Evolutionary conservation across 148 eudicot genomes (phyloP).

Genomic region (Arbutus unedo): DNA sequence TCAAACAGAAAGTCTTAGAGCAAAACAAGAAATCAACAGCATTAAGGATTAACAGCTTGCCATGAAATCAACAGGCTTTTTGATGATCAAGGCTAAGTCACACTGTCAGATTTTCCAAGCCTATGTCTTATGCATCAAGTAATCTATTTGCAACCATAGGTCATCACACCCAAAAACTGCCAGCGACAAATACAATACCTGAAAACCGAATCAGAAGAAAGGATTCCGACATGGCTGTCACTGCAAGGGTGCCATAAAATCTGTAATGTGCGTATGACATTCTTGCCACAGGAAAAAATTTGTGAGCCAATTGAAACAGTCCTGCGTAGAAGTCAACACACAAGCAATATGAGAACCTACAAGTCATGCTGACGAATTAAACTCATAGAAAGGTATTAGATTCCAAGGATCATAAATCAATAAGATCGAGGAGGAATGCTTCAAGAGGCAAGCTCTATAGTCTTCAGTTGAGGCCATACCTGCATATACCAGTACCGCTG

Average conservation of each 20-base stretch:
- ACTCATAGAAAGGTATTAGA: not conserved
- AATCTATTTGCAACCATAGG: not conserved
- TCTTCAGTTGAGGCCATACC: slow-evolving; percentile 37
- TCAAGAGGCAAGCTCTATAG: not conserved
- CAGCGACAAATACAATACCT: slow-evolving; percentile 40
- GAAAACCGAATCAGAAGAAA: slow-evolving; percentile 95
- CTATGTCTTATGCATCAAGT: not conserved
- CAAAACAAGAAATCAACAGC: not conserved
- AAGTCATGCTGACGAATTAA: not conserved
- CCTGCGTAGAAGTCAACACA: slow-evolving; percentile 38
- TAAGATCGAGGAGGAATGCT: not conserved
- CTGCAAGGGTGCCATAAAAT: slow-evolving; percentile 88
- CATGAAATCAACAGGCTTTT: not conserved
- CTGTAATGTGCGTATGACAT: slow-evolving; percentile 55
- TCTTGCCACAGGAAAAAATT: slow-evolving; percentile 50
- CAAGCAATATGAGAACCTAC: slow-evolving; percentile 7
- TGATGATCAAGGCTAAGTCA: not conserved
- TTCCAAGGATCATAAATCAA: not conserved
- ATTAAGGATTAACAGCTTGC: not conserved
- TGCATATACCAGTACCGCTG: slow-evolving; percentile 51
- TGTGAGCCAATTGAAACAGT: slow-evolving; percentile 63
- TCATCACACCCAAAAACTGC: not conserved
- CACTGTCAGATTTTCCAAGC: not conserved
- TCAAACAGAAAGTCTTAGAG: not conserved
- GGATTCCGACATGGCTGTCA: slow-evolving; percentile 74